phyloP scores from a whole-genome alignment of 768 basidiomycete genomes.

The Cytidiella melzeri region DNA sequence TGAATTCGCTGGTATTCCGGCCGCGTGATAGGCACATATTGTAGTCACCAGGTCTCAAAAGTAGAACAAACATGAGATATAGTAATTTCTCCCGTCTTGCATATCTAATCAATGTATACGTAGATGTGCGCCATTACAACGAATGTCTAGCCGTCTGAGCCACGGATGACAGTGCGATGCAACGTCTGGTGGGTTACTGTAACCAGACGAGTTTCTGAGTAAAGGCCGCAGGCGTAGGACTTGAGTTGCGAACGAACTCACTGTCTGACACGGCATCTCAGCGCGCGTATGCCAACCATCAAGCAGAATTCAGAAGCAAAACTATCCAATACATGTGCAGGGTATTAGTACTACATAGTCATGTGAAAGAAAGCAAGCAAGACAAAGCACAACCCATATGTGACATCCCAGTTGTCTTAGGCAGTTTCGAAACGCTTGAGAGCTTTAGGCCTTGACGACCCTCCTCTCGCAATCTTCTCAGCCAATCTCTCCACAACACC shows the following conservation, averaged over 20 bases:
- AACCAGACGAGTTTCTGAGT: too few relatives aligned
- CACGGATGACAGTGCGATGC: too few relatives aligned
- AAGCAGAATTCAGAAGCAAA: not conserved
- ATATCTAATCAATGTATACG: too few relatives aligned
- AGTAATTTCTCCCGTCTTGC: not conserved
- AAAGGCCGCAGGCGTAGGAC: too few relatives aligned
- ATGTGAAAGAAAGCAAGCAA: not conserved
- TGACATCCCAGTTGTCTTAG: not conserved
- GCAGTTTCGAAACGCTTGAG: conserved; percentile 64
- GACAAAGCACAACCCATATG: not conserved
- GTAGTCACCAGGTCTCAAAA: not conserved
- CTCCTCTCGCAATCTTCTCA: conserved; percentile 51
- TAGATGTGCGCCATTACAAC: too few relatives aligned
- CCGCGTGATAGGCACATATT: too few relatives aligned
- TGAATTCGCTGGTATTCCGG: conserved; percentile 76
- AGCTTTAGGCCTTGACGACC: conserved; percentile 40
- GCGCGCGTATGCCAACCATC: too few relatives aligned
- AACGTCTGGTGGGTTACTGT: too few relatives aligned
- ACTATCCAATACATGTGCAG: not conserved
- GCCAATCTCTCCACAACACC: conserved; percentile 56
- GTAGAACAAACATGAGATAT: not conserved
- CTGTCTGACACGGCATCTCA: too few relatives aligned
- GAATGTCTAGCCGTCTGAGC: too few relatives aligned
- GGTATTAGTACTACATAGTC: not conserved
- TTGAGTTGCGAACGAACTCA: too few relatives aligned